Conservation (phyloP, 2,329 filamentous ascomycete species). For the Neofusicoccum sp. region DNA sequence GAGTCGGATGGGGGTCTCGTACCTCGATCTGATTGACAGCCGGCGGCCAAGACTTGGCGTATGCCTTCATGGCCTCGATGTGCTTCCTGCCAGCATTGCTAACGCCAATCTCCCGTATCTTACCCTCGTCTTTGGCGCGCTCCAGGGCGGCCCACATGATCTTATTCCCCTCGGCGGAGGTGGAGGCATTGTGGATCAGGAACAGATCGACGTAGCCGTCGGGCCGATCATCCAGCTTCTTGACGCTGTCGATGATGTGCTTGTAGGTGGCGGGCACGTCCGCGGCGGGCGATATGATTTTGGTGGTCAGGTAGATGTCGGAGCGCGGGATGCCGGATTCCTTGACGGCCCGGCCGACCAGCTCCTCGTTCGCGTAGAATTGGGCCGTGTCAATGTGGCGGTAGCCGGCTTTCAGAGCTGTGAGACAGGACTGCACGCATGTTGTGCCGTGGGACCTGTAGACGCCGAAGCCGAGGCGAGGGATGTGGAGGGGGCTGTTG, state of each 20-base stretch:
- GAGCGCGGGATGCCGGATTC: constrained; percentile 55
- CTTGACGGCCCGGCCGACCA: constrained; percentile 64
- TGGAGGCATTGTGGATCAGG: constrained; percentile 64
- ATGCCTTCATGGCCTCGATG: constrained; percentile 66
- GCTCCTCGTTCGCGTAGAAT: constrained; percentile 66
- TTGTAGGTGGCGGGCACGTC: constrained; percentile 60
- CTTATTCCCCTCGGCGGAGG: constrained; percentile 55
- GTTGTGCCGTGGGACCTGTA: constrained; percentile 58
- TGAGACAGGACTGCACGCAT: constrained; percentile 58
- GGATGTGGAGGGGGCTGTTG: constrained; percentile 55
- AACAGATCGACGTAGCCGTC: constrained; percentile 69
- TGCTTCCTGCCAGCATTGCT: constrained; percentile 69
- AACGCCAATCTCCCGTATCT: constrained; percentile 65
- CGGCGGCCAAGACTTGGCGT: constrained; percentile 67
- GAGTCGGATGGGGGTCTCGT: constrained; percentile 19
- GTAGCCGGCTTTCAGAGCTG: constrained; percentile 59
- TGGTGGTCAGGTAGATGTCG: constrained; percentile 69
- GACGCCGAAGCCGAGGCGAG: constrained; percentile 69
- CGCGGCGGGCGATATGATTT: constrained; percentile 58
- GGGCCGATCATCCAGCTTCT: constrained; percentile 54
- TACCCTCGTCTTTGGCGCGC: constrained; percentile 58
- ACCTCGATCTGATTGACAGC: constrained; percentile 73
- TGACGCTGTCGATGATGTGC: constrained; percentile 60
- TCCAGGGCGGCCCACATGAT: constrained; percentile 67
- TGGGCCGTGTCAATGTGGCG: constrained; percentile 67